phyloP scores from a whole-genome alignment of 108 stramenopile species.

The Cyclotella atomus region DNA sequence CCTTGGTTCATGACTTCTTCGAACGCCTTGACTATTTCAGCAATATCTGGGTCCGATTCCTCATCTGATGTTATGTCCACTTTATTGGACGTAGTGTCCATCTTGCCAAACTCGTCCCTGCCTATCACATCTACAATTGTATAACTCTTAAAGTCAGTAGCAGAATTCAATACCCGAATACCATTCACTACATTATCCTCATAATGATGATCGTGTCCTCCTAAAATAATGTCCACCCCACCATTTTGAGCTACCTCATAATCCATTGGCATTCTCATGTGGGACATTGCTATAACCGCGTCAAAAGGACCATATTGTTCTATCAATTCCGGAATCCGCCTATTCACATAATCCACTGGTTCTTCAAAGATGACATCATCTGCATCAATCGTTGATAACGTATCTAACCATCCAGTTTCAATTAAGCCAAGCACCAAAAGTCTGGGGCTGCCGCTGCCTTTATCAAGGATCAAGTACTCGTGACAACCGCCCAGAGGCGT shows the following conservation, averaged over 20 bases:
- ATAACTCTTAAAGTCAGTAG: conserved; percentile 59
- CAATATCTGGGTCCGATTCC: conserved; percentile 13
- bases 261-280: conserved; percentile 67
- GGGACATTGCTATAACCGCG: conserved; percentile 43
- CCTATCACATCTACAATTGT: conserved; percentile 30
- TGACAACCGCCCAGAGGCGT: conserved; percentile 29
- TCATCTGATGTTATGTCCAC: conserved; percentile 11
- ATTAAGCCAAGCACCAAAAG: conserved; percentile 44
- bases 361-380: conserved; percentile 42
- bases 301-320: conserved; percentile 32
- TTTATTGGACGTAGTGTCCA: conserved; percentile 9
- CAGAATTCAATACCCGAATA: conserved; percentile 51
- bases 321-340: conserved; percentile 29
- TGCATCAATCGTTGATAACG: conserved; percentile 39
- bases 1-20: conserved; percentile 19
- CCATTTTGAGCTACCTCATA: conserved; percentile 42
- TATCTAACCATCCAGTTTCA: conserved; percentile 49
- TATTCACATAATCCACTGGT: conserved; percentile 32
- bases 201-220: conserved; percentile 67
- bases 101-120: neutral
- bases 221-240: conserved; percentile 55
- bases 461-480: conserved; percentile 38
- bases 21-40: conserved; percentile 28
- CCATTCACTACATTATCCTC: conserved; percentile 35
- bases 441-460: conserved; percentile 9